These are phyloP conservation scores for Trichoderma pleuroti DNA, from an alignment of 2,329 filamentous ascomycete species.

Conservation along the genomic window DNA sequence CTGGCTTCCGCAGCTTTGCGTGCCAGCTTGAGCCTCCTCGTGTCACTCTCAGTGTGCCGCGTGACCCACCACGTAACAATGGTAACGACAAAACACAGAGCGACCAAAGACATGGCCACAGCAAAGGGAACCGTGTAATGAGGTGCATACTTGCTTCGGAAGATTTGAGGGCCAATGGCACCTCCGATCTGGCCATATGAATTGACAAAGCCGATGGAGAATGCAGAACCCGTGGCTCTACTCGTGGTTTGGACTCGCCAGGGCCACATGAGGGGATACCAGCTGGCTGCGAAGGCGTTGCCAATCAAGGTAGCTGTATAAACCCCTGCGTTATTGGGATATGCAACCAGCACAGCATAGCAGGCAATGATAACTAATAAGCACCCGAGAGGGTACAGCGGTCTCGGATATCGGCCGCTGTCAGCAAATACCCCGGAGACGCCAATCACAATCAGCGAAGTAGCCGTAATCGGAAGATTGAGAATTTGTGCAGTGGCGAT, in stretches of 20 bases:
- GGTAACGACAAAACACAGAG: background rate
- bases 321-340: background rate
- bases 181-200: background rate
- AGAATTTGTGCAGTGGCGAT: constrained; percentile 40
- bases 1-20: background rate
- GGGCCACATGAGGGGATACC: background rate
- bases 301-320: background rate
- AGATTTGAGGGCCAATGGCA: background rate
- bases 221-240: background rate
- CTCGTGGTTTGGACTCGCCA: background rate
- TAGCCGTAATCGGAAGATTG: constrained; percentile 45
- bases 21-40: background rate
- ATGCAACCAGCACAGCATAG: background rate
- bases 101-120: background rate
- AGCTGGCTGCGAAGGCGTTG: background rate
- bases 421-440: constrained; percentile 42
- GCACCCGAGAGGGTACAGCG: constrained; percentile 42
- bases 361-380: constrained; percentile 23
- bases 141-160: background rate
- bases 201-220: background rate
- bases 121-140: background rate
- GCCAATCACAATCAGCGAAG: constrained; percentile 41
- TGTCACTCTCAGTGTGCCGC: background rate
- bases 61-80: background rate
- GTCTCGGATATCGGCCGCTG: constrained; percentile 40